Conservation (phyloP, 257 asterid genomes). For the Penstemon eatonii region DNA sequence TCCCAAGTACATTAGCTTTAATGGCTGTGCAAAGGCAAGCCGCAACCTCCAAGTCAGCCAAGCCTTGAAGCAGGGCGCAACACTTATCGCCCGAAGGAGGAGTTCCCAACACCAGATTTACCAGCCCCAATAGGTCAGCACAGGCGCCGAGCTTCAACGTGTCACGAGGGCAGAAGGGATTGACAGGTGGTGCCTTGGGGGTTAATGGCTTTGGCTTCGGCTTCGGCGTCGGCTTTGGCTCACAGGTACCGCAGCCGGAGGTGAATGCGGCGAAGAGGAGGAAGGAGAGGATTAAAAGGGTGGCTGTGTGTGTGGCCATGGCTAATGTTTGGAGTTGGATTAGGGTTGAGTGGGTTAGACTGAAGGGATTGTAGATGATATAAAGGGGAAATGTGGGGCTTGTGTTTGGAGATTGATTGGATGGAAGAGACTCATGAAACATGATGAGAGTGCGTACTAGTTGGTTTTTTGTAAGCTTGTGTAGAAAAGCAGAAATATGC, state of each 20-base stretch:
- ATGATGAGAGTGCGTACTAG: constrained; percentile 24
- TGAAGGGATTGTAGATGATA: constrained; percentile 32
- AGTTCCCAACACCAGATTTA: constrained; percentile 45
- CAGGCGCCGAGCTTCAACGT: constrained; percentile 75
- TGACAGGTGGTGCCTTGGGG: constrained; percentile 52
- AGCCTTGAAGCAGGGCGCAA: constrained; percentile 65
- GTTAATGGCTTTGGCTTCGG: constrained; percentile 7
- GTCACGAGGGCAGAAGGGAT: constrained; percentile 76
- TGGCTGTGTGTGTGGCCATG: constrained; percentile 46
- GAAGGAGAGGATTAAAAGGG: constrained; percentile 39
- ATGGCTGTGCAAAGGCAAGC: constrained; percentile 86
- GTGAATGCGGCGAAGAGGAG: constrained; percentile 45
- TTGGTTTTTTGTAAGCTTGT: constrained; percentile 49
- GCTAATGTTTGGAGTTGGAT: not conserved
- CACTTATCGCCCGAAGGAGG: constrained; percentile 60
- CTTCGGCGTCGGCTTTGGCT: constrained; percentile 24
- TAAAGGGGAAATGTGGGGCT: constrained; percentile 60
- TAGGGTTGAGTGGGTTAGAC: constrained; percentile 29
- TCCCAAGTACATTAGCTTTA: constrained; percentile 80
- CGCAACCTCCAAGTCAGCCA: constrained; percentile 78
- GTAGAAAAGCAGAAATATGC: constrained; percentile 24
- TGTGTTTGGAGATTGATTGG: constrained; percentile 39
- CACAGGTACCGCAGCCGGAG: constrained; percentile 49
- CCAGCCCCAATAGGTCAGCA: constrained; percentile 61
- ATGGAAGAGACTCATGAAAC: constrained; percentile 34